Percentiles rank a stretch among this genome's conserved stretches.
Conservation (phyloP, 257 asterid species). For the Solanum paucissectum region DNA sequence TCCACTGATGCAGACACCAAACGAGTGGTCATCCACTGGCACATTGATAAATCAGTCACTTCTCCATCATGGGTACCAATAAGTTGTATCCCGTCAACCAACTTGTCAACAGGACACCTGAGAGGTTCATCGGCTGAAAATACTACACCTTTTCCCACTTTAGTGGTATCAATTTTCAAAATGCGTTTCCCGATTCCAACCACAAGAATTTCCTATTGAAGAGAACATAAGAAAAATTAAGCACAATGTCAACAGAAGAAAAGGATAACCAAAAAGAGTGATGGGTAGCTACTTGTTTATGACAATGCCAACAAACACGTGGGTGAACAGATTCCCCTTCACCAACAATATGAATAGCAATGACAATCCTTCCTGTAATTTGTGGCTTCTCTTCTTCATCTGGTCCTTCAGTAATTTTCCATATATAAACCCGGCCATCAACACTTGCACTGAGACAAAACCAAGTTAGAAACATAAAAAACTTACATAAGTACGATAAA, state of each 20-base stretch:
- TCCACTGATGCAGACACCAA: conserved; percentile 92
- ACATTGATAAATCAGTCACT: conserved; percentile 94
- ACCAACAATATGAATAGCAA: conserved; percentile 80
- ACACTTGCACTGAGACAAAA: conserved; percentile 67
- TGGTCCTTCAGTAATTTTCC: conserved; percentile 93
- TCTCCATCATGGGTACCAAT: conserved; percentile 97
- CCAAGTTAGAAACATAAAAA: conserved; percentile 11
- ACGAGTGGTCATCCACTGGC: conserved; percentile 99
- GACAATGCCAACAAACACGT: conserved; percentile 98
- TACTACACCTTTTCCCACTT: conserved; percentile 75
- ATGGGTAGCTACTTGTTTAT: conserved; percentile 61
- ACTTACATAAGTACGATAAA: not conserved
- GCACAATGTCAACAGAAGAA: not conserved
- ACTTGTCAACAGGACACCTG: conserved; percentile 59
- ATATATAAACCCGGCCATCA: conserved; percentile 89
- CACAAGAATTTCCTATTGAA: conserved; percentile 77
- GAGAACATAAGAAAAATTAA: conserved; percentile 1
- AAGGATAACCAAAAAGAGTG: not conserved
- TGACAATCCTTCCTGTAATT: conserved; percentile 60
- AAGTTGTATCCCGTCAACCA: conserved; percentile 82
- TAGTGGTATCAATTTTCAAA: conserved; percentile 79
- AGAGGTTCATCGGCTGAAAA: conserved; percentile 89
- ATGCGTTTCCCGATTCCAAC: conserved; percentile 77
- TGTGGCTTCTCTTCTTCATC: conserved; percentile 95
- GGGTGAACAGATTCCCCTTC: conserved; percentile 86